Evolutionary conservation across 768 basidiomycete species (phyloP).

Genomic region (Leucocoprinus leucothites): DNA sequence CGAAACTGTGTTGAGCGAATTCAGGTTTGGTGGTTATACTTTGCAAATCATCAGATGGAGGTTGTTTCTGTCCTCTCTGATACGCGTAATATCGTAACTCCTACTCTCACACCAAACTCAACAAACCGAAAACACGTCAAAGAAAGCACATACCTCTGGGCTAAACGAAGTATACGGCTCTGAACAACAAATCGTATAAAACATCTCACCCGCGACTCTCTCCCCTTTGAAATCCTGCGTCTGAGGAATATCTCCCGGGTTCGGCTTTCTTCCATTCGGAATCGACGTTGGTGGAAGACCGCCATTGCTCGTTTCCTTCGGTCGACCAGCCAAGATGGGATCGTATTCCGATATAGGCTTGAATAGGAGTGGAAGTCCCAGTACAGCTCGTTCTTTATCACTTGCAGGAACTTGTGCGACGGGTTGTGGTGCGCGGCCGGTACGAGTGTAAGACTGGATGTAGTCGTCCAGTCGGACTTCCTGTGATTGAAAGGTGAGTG

Average conservation of each 20-base stretch:
- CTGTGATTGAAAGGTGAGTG: constrained; percentile 26
- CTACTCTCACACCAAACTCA: not conserved
- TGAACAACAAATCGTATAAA: constrained; percentile 10
- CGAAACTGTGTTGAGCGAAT: constrained; percentile 16
- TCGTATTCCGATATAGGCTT: constrained; percentile 29
- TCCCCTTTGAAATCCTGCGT: constrained; percentile 13
- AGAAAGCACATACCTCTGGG: constrained; percentile 12
- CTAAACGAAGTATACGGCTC: constrained; percentile 15
- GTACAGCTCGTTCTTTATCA: constrained; percentile 36
- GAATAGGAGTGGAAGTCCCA: constrained; percentile 51
- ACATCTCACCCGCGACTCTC: constrained; percentile 14
- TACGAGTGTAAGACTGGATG: constrained; percentile 41
- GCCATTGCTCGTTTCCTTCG: not conserved
- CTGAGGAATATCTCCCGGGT: constrained; percentile 12
- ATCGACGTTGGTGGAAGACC: too few relatives aligned
- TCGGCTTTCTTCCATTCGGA: not conserved
- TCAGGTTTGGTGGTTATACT: constrained; percentile 10
- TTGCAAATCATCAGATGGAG: constrained; percentile 9
- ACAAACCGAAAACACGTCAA: not conserved
- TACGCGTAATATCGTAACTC: constrained; percentile 17
- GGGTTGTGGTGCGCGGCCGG: constrained; percentile 45
- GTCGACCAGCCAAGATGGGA: constrained; percentile 10
- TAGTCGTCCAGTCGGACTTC: constrained; percentile 58
- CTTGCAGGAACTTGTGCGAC: constrained; percentile 45
- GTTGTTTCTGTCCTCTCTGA: constrained; percentile 3